Conservation (phyloP, 2,329 filamentous ascomycete genomes). For the Aspergillus chevalieri region DNA sequence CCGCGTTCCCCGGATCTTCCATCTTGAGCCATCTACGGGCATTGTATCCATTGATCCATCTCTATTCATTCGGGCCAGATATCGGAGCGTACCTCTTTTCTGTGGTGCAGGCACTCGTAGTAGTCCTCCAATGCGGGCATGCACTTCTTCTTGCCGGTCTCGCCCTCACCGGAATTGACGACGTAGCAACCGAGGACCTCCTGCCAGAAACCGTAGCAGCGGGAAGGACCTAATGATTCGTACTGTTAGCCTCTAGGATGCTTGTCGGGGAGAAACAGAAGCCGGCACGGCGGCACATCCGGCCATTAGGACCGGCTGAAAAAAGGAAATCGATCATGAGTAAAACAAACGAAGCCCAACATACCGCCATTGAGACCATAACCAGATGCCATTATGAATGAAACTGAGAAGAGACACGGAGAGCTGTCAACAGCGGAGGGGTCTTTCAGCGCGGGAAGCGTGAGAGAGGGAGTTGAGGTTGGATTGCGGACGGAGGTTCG, state of each 20-base stretch:
- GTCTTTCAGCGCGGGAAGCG: conserved; percentile 7
- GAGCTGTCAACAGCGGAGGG: conserved; percentile 10
- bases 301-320: conserved; percentile 5
- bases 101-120: conserved; percentile 97
- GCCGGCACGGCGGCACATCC: conserved; percentile 3
- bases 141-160: conserved; percentile 84
- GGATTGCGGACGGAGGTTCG: neutral
- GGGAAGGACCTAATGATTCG: conserved; percentile 52
- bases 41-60: neutral
- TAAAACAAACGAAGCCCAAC: conserved; percentile 14
- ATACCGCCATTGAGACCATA: conserved; percentile 51
- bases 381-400: conserved; percentile 44
- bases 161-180: conserved; percentile 76
- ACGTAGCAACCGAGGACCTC: conserved; percentile 98
- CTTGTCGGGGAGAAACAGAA: conserved; percentile 7
- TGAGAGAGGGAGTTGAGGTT: conserved; percentile 5
- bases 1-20: neutral
- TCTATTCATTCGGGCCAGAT: neutral
- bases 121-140: conserved; percentile 84
- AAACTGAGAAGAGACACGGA: conserved; percentile 9
- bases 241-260: conserved; percentile 15
- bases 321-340: neutral
- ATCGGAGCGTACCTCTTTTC: conserved; percentile 73
- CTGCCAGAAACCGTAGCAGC: conserved; percentile 99
- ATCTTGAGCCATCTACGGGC: neutral